Base-by-base conservation (phyloP, 2,329 filamentous ascomycete species). In the Penicillium sp. region DNA sequence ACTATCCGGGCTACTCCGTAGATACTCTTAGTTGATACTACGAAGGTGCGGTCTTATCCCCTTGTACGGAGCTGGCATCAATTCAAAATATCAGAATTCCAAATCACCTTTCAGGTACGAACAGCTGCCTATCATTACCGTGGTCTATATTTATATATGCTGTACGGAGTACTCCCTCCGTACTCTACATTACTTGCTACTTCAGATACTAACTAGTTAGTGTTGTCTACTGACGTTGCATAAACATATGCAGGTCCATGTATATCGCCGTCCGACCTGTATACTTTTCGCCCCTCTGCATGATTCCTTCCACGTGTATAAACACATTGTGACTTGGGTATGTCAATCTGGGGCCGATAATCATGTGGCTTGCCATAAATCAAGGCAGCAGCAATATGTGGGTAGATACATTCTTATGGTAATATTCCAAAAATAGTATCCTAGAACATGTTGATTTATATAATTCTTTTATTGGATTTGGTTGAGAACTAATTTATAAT, bases 81-180 rank as follows among this genome's bases (percentile, higher is more conserved):
- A 48, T 48, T 41, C 26, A 19, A 47, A 47, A 53, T 53, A 11
- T 28, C 16, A 4, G 12, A 35, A 53, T 53, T 53, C 28, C 43
- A 41, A 41, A 49, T 54, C 11, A 46, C 22, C 17, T 19, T 9
- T 19, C 35, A 31, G 3, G 31, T 43, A 40, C 33, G 9, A 14
- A 25, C 7, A 5, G 17, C 16, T 31, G 14, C 6, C 4, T 26
- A 42, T 19, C 37, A 7, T 37, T 30, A 14, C 16, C 12, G n/a
- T 16, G 4, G 36, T 7, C 7, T 16, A 26, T 14, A 19, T 16
- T 16, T 16, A 3, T 17, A 17, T 37, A 28, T 45, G 12, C 30
- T 19, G 30, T 49, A 36, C 25, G 22, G 22, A 22, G 22, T 22
- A 3, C 22, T 22, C 22, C 22, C 3, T 22, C 16, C 25, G 25